Evolutionary conservation across 2,329 filamentous ascomycete species (phyloP).

Genomic region (Aspergillus brasiliensis): DNA sequence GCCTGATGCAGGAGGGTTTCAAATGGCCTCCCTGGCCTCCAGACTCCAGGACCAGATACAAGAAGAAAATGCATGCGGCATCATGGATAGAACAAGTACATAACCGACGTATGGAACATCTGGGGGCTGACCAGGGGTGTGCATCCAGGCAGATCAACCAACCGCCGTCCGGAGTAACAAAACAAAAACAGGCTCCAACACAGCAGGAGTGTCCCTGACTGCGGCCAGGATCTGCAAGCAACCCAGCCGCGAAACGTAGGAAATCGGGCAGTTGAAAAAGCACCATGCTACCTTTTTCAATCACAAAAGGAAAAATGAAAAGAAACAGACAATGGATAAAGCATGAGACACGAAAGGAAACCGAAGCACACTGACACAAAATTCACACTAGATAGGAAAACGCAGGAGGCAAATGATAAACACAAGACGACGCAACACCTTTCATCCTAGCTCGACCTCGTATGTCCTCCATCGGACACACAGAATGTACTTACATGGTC

Average conservation of each 20-base stretch:
- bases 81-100: slow-evolving; percentile 13
- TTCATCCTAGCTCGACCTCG: slow-evolving; percentile 19
- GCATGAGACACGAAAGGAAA: slow-evolving; percentile 2
- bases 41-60: slow-evolving; percentile 8
- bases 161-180: background rate
- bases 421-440: slow-evolving; percentile 12
- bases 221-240: slow-evolving; percentile 5
- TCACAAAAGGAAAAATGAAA: slow-evolving; percentile 5
- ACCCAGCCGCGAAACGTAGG: slow-evolving; percentile 20
- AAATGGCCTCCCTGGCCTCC: background rate
- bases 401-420: slow-evolving; percentile 6
- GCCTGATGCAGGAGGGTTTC: background rate
- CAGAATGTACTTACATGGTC: slow-evolving; percentile 26
- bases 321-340: slow-evolving; percentile 8
- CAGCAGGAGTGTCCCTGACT: background rate
- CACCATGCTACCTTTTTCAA: slow-evolving; percentile 12
- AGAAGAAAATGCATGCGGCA: slow-evolving; percentile 15
- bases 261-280: slow-evolving; percentile 17
- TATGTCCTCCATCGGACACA: slow-evolving; percentile 23
- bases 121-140: slow-evolving; percentile 15
- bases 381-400: slow-evolving; percentile 7
- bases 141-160: slow-evolving; percentile 7
- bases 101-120: slow-evolving; percentile 22
- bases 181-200: slow-evolving; percentile 5
- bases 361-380: slow-evolving; percentile 10